Conservation (phyloP, 2,329 filamentous ascomycete genomes). For the Colletotrichum ledebouriae region DNA sequence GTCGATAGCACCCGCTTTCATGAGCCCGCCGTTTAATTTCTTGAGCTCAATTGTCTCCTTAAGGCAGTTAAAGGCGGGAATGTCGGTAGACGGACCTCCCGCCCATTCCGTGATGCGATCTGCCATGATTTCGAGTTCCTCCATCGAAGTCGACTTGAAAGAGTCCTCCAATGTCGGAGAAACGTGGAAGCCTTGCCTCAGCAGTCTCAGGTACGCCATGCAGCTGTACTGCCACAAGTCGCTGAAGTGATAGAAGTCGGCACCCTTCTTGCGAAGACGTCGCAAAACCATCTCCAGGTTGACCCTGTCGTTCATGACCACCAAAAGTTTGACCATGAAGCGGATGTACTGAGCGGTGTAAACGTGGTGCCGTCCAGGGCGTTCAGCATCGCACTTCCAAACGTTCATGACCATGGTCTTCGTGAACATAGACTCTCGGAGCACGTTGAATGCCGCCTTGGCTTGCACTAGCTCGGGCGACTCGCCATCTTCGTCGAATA, state of each 20-base stretch:
- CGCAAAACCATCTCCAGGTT: constrained; percentile 84
- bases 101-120: constrained; percentile 70
- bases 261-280: constrained; percentile 83
- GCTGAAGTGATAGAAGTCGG: constrained; percentile 77
- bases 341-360: constrained; percentile 90
- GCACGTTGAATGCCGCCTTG: constrained; percentile 82
- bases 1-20: constrained; percentile 88
- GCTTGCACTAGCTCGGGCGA: constrained; percentile 73
- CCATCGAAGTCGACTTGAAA: constrained; percentile 66
- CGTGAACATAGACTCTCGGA: constrained; percentile 81
- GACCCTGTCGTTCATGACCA: constrained; percentile 79
- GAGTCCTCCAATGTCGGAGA: constrained; percentile 63
- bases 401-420: constrained; percentile 96
- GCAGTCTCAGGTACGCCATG: constrained; percentile 64
- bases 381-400: constrained; percentile 92
- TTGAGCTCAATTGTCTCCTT: constrained; percentile 71
- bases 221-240: constrained; percentile 72
- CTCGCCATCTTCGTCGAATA: constrained; percentile 61
- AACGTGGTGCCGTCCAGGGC: constrained; percentile 87
- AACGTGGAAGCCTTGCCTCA: constrained; percentile 64
- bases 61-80: constrained; percentile 65
- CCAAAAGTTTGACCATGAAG: constrained; percentile 82
- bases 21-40: constrained; percentile 85
- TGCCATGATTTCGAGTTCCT: constrained; percentile 70
- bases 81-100: constrained; percentile 53